Base-by-base conservation (phyloP, 257 asterid genomes). In the Handroanthus guayacan region DNA sequence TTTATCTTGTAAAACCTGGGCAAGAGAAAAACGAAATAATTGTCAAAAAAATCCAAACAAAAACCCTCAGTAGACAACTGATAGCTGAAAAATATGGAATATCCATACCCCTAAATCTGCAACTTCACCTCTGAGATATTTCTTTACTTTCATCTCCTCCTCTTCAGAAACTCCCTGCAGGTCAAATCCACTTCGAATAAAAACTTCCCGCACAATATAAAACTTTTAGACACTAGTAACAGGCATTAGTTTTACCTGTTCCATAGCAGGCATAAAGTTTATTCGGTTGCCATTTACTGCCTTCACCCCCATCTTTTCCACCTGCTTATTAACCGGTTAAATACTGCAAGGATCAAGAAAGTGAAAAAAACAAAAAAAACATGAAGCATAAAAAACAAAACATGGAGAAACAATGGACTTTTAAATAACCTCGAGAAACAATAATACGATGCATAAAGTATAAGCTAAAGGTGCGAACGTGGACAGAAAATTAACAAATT, bases 91-190 rank as follows among this genome's bases (percentile, higher is more conserved):
- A 47, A 37, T 61, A 25, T 55, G 9, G 2, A 38, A 48, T 8
- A 17, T 5, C 2, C 75, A 63, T 79, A 95, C 98, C 98, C 78
- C 88, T 74, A 89, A 85, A 79, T 95, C 86, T 17, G 92, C 85
- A 63, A 84, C 87, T 84, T 87, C 93, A 44, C 98, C 98, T 85
- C 96, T 87, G 34, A 87, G 89, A 82, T 88, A 92, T 80, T 95
- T 95, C 76, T 84, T 81, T 18, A 82, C 85, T 58, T 73, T 87
- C 77, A 51, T 73, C 68, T 88, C 96, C 80, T 84, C 90, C 84
- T 87, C 96, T 67, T 81, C 93, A 43, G 86, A 76, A 62, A 74
- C 50, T 31, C 76, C 92, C 97, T 92, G 83, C 79, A 69, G 62
- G 68, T 12, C 80, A 36, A 63, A 70, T 14, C 50, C 55, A 20